Evolutionary conservation across 106 monocot species (phyloP), one percentile per base, ranked within the genome.

Genomic region (Dioscorea dumetorum): DNA sequence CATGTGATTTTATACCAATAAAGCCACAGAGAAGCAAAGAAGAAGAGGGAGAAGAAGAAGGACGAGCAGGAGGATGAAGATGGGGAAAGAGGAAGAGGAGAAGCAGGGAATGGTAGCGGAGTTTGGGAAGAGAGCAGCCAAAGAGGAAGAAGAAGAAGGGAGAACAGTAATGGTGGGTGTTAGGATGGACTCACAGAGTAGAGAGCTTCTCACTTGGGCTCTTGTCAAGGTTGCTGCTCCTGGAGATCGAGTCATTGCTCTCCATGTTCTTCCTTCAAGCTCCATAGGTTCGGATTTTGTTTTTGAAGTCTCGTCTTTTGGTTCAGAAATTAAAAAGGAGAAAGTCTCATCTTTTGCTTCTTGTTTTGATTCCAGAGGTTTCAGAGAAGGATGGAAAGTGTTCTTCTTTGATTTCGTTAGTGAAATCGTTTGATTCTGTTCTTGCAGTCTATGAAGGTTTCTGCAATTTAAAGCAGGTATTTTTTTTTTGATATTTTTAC

Each of bases 191-290:
- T 69, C 61, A 11, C 60, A 71, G 32, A 80, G 93, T 60, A 79
- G 75, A 28, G 89, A 94, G 60, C 77, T 94, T 9, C 81, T 94
- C 54, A 94, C 89, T 18, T 94, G 93, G 89, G 76, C 93, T 20
- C 89, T 93, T 64, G 88, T 93, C 57, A 88, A 89, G 69, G 79
- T 84, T 24, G 86, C 89, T 6, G 18, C 48, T 12, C 71, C 85
- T 69, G 88, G 93, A 8, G 93, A 93, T 74, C 74, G 72, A 9
- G 81, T 93, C 28, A 50, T 88, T 69, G 93, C 83, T 31, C 24
- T 93, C 66, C 93, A 93, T 67, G 86, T 89, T 63, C 73, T 83
- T 31, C 79, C 80, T 64, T 60, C 73, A 16, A 66, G 51, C 19
- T 12, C 1, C 14, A 13, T 33, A 21, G 65, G 35, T 54, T 15